A percentile compares a stretch with the other conserved stretches of the same genome.
These are phyloP conservation scores for Auricularia sp. DNA, from an alignment of 768 basidiomycete species.

Conservation along the genomic window DNA sequence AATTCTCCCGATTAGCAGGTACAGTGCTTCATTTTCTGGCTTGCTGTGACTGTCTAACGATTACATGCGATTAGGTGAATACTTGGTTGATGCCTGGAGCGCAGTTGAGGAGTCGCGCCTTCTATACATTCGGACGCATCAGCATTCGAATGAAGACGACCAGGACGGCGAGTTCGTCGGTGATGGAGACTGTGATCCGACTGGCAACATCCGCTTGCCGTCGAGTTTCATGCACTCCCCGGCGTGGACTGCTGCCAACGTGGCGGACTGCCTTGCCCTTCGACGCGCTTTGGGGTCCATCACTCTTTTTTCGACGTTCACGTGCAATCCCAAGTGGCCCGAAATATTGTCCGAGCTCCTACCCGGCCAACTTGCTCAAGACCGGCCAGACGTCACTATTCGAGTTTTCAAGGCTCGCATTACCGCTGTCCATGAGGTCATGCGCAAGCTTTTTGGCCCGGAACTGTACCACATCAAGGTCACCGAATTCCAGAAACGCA, in stretches of 20 bases:
- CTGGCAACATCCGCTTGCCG: neutral
- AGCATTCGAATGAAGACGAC: neutral
- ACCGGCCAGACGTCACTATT: neutral
- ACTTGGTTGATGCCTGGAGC: neutral
- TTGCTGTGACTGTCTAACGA: neutral
- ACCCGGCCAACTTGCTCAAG: conserved; percentile 9
- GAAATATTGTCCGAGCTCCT: conserved; percentile 5
- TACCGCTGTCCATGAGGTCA: conserved; percentile 1
- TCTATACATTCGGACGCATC: neutral
- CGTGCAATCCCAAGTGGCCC: conserved; percentile 12
- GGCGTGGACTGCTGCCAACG: neutral
- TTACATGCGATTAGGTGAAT: neutral
- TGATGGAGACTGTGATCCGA: neutral
- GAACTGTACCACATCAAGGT: conserved; percentile 6
- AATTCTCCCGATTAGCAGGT: neutral
- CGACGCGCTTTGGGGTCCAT: conserved; percentile 1
- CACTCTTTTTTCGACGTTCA: conserved; percentile 8
- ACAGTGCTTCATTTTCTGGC: neutral
- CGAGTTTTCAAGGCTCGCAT: neutral
- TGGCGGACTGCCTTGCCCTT: conserved; percentile 7
- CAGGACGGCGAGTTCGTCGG: neutral
- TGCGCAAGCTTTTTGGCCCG: neutral
- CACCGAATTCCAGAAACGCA: conserved; percentile 12
- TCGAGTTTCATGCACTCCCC: conserved; percentile 4
- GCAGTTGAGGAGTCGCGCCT: neutral